Conservation (phyloP, 2,329 filamentous ascomycete species). For the Lachnellula suecica region DNA sequence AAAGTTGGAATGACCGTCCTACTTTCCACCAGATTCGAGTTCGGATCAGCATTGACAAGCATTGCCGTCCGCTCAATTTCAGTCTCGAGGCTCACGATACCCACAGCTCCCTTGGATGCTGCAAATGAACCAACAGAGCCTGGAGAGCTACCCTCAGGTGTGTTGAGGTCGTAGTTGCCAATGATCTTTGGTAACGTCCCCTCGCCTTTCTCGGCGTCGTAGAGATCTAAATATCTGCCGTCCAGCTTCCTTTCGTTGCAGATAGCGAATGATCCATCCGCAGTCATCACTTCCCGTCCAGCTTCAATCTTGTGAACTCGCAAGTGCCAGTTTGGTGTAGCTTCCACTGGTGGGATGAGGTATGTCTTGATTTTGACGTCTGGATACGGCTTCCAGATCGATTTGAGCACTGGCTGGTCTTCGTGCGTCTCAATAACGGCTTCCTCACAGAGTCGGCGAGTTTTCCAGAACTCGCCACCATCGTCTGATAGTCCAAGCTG, state of each 20-base stretch:
- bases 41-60: slow-evolving; percentile 74
- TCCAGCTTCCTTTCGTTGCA: slow-evolving; percentile 49
- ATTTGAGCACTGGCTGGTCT: slow-evolving; percentile 60
- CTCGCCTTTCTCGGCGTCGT: slow-evolving; percentile 45
- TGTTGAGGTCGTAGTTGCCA: slow-evolving; percentile 58
- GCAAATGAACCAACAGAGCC: slow-evolving; percentile 55
- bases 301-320: slow-evolving; percentile 62
- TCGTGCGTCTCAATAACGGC: slow-evolving; percentile 59
- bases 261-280: slow-evolving; percentile 75
- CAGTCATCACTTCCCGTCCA: slow-evolving; percentile 63
- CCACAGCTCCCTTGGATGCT: slow-evolving; percentile 54
- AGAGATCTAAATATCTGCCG: slow-evolving; percentile 50
- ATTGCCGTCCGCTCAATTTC: slow-evolving; percentile 47
- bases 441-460: slow-evolving; percentile 66
- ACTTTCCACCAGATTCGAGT: slow-evolving; percentile 73
- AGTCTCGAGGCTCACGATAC: slow-evolving; percentile 51
- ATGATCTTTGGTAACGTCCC: slow-evolving; percentile 56
- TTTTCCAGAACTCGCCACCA: slow-evolving; percentile 76
- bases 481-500: slow-evolving; percentile 77
- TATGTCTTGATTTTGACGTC: slow-evolving; percentile 67
- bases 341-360: slow-evolving; percentile 59
- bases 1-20: slow-evolving; percentile 71
- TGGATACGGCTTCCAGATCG: slow-evolving; percentile 67
- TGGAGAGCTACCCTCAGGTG: slow-evolving; percentile 51
- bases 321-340: slow-evolving; percentile 68